Percentiles rank a stretch among this genome's conserved stretches.
These are phyloP conservation scores for Monotropa hypopitys DNA, from an alignment of 179 eudicot genomes.

Conservation along the genomic window DNA sequence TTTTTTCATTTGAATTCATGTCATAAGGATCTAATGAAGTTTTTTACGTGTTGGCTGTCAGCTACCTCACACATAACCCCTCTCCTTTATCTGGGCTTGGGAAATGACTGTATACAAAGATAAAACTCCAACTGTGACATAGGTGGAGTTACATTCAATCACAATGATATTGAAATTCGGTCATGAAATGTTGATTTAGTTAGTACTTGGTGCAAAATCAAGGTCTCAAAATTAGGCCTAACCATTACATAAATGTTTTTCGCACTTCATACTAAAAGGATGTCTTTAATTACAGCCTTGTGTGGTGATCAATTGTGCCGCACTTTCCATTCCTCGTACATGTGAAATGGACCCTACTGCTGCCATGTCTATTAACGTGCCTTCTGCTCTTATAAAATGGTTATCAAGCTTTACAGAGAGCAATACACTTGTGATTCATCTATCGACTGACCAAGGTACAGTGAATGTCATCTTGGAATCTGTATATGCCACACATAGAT, in stretches of 20 bases:
- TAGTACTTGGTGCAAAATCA: not conserved
- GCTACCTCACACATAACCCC: too few relatives aligned
- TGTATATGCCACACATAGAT: not conserved
- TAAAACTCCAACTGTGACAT: too few relatives aligned
- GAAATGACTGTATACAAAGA: too few relatives aligned
- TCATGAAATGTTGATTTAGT: not conserved
- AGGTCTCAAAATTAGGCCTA: not conserved
- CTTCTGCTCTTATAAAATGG: slow-evolving; percentile 73
- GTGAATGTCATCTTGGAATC: not conserved
- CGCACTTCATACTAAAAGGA: not conserved
- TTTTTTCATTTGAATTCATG: too few relatives aligned
- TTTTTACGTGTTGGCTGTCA: too few relatives aligned
- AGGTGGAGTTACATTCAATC: not conserved
- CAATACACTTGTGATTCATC: slow-evolving; percentile 57
- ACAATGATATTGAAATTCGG: not conserved
- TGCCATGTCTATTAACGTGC: slow-evolving; percentile 81
- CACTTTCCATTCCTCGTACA: slow-evolving; percentile 72
- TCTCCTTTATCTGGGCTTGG: too few relatives aligned
- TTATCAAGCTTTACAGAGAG: slow-evolving; percentile 41
- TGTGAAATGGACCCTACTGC: slow-evolving; percentile 77
- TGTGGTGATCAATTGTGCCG: slow-evolving; percentile 91
- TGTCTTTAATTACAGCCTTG: slow-evolving; percentile 41
- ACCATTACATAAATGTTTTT: not conserved
- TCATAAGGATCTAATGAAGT: too few relatives aligned
- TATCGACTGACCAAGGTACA: slow-evolving; percentile 93